A percentile compares a stretch with the other conserved stretches of the same genome.
These are phyloP conservation scores for Purpureocillium takamizusanense DNA, from an alignment of 2,329 filamentous ascomycete genomes.

Conservation along the genomic window DNA sequence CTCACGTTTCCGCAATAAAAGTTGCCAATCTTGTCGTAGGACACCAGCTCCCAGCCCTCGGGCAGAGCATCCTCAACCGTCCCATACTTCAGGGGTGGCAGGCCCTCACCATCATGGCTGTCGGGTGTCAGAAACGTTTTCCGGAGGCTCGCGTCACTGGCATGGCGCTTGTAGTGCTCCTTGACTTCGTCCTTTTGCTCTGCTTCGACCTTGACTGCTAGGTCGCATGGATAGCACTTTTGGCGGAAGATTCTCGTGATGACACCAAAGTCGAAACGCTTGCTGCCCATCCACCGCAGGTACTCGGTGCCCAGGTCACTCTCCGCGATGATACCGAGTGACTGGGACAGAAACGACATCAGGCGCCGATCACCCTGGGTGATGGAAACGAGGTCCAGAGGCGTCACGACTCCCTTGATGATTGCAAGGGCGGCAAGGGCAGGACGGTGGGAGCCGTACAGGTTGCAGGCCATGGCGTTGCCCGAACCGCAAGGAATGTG, in stretches of 20 bases:
- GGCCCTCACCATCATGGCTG: conserved; percentile 32
- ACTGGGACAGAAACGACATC: conserved; percentile 85
- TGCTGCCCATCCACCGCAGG: conserved; percentile 83
- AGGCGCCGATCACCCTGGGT: conserved; percentile 69
- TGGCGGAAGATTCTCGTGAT: conserved; percentile 67
- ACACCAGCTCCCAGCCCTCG: conserved; percentile 63
- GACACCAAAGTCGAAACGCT: conserved; percentile 79
- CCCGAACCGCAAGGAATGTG: conserved; percentile 90
- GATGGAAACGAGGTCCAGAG: conserved; percentile 78
- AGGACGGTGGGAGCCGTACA: conserved; percentile 70
- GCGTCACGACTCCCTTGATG: conserved; percentile 78
- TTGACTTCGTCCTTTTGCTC: conserved; percentile 66
- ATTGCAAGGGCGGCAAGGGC: conserved; percentile 72
- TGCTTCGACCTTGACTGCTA: conserved; percentile 76
- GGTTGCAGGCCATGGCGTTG: conserved; percentile 86
- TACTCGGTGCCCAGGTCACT: conserved; percentile 83
- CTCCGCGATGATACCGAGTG: conserved; percentile 84
- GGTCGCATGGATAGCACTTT: conserved; percentile 78
- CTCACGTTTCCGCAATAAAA: conserved; percentile 86
- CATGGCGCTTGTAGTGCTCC: conserved; percentile 55
- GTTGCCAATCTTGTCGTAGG: conserved; percentile 73
- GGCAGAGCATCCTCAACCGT: conserved; percentile 71
- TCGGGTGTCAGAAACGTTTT: conserved; percentile 11
- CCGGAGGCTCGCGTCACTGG: conserved; percentile 21
- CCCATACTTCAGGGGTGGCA: conserved; percentile 71